Conservation (phyloP, 108 stramenopile species). For the Pseudonitzschia multistriata region DNA sequence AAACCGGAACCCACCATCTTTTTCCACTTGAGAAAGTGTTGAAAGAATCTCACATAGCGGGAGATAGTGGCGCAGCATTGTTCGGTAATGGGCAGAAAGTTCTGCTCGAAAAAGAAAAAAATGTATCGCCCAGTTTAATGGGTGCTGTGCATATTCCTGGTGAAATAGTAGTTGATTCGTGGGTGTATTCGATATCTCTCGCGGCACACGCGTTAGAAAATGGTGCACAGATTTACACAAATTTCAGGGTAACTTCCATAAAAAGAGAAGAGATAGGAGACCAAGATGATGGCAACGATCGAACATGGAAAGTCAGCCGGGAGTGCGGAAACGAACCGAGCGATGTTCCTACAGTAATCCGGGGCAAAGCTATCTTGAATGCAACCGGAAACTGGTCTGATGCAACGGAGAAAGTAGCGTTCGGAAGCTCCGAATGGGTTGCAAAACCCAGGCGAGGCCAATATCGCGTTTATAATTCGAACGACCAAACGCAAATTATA, state of each 20-base stretch:
- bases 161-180: constrained; percentile 85
- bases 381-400: constrained; percentile 60
- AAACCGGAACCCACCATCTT: not conserved
- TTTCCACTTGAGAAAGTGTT: constrained; percentile 38
- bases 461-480: constrained; percentile 53
- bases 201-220: constrained; percentile 66
- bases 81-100: constrained; percentile 29
- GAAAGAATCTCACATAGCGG: constrained; percentile 63
- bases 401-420: constrained; percentile 31
- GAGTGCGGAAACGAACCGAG: not conserved
- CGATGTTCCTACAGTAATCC: not conserved
- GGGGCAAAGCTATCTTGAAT: constrained; percentile 55
- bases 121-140: constrained; percentile 34
- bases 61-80: constrained; percentile 64
- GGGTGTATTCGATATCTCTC: constrained; percentile 71
- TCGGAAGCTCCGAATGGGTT: constrained; percentile 18
- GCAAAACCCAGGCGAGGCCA: constrained; percentile 71
- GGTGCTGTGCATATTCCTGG: constrained; percentile 78
- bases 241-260: constrained; percentile 33
- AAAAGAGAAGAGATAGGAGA: constrained; percentile 24
- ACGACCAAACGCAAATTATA: constrained; percentile 23
- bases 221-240: constrained; percentile 46
- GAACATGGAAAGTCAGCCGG: not conserved
- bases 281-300: constrained; percentile 38
- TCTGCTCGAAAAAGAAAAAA: constrained; percentile 51